Evolutionary conservation across 305 asterid genomes (phyloP).

Genomic region (Fraxinus velutina): DNA sequence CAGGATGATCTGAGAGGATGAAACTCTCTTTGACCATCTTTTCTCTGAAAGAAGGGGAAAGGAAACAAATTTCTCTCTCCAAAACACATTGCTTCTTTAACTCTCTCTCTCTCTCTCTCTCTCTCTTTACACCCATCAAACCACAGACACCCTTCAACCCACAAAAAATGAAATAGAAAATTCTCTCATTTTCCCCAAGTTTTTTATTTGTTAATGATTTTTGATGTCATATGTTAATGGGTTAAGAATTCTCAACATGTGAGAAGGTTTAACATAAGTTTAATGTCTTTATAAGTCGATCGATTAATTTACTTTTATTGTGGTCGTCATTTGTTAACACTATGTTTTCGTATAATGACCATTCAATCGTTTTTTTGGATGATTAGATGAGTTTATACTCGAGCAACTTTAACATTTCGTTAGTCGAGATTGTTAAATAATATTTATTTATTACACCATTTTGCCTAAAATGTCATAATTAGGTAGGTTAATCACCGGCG

Average conservation of each 20-base stretch:
- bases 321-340: neutral
- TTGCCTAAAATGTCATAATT: neutral
- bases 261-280: neutral
- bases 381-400: neutral
- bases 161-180: neutral
- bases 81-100: conserved; percentile 31
- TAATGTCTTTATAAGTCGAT: neutral
- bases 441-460: neutral
- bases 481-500: neutral
- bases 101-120: conserved; percentile 17
- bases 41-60: conserved; percentile 63
- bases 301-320: neutral
- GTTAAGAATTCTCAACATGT: neutral
- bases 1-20: conserved; percentile 85
- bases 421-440: neutral
- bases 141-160: neutral
- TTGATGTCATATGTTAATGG: neutral
- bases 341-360: neutral
- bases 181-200: neutral
- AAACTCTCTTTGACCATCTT: conserved; percentile 77
- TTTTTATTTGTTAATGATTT: neutral
- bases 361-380: neutral
- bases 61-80: conserved; percentile 28
- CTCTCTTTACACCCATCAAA: neutral
- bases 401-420: neutral